Percentiles rank a stretch among this genome's conserved stretches.
Evolutionary conservation across 164 flowering plant genomes (phyloP).

Genomic region (Vitis rotundifolia): DNA sequence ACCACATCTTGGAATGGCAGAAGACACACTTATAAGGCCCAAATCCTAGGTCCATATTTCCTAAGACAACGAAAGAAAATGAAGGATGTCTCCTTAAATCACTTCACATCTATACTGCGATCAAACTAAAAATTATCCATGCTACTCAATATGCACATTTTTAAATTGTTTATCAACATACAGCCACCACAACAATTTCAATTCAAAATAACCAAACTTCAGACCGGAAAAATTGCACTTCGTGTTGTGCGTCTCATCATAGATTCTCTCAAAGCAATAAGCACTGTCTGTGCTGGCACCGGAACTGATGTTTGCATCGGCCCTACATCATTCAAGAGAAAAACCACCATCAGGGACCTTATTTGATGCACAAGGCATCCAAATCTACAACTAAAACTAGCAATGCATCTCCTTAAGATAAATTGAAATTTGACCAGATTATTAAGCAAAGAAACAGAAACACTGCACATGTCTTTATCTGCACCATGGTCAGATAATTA

Average conservation of each 20-base stretch:
- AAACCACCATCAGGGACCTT: background rate
- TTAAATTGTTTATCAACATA: background rate
- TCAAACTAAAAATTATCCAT: no score
- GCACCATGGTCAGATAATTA: slow-evolving; percentile 7
- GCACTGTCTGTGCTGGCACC: slow-evolving; percentile 50
- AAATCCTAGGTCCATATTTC: no score
- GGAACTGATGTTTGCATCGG: slow-evolving; percentile 24
- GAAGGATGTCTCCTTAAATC: no score
- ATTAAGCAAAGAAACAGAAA: background rate
- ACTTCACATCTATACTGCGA: no score
- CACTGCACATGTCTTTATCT: background rate
- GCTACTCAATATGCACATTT: background rate
- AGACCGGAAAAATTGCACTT: slow-evolving; percentile 58
- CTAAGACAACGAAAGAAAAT: no score
- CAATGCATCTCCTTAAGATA: no score
- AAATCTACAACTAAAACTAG: background rate
- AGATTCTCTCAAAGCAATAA: slow-evolving; percentile 65
- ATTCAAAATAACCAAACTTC: slow-evolving; percentile 3
- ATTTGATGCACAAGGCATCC: no score
- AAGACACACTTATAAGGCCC: no score
- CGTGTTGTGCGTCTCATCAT: slow-evolving; percentile 54
- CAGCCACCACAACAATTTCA: background rate
- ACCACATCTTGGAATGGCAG: no score
- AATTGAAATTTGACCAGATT: no score
- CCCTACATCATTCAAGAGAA: slow-evolving; percentile 23